phyloP scores from a whole-genome alignment of 116 monocot species.

The Posidonia oceanica region DNA sequence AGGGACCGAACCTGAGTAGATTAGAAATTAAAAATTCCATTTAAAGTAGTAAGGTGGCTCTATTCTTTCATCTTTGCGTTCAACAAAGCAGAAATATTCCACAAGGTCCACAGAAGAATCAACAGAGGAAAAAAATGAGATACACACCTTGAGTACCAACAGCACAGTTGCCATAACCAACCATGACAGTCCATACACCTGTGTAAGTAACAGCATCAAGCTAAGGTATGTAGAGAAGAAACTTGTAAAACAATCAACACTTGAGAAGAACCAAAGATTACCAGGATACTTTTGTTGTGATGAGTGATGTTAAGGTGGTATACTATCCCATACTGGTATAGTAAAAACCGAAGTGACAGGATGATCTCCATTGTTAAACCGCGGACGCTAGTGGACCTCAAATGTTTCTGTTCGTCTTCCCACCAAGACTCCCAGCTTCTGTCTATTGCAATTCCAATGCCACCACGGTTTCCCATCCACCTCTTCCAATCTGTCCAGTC shows the following conservation, averaged over 20 bases:
- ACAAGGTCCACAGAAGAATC: not conserved
- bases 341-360: constrained; percentile 65
- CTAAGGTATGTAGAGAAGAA: not conserved
- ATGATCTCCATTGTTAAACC: constrained; percentile 56
- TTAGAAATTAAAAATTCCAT: no score
- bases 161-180: constrained; percentile 80
- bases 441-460: constrained; percentile 64
- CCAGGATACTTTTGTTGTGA: constrained; percentile 67
- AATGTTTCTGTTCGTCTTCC: constrained; percentile 71
- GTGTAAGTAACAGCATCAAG: not conserved
- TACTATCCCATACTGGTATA: constrained; percentile 91
- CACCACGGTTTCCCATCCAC: constrained; percentile 95
- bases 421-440: constrained; percentile 98
- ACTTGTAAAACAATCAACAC: not conserved
- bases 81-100: no score
- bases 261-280: constrained; percentile 12
- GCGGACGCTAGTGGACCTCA: constrained; percentile 51
- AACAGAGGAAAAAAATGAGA: not conserved
- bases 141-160: constrained; percentile 67
- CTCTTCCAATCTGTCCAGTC: constrained; percentile 97
- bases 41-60: no score
- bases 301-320: constrained; percentile 88
- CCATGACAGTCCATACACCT: constrained; percentile 95
- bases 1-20: no score
- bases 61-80: no score